Base-by-base conservation (phyloP, 1,139 yeast genomes). In the Debaryomycetaceae sp. region DNA sequence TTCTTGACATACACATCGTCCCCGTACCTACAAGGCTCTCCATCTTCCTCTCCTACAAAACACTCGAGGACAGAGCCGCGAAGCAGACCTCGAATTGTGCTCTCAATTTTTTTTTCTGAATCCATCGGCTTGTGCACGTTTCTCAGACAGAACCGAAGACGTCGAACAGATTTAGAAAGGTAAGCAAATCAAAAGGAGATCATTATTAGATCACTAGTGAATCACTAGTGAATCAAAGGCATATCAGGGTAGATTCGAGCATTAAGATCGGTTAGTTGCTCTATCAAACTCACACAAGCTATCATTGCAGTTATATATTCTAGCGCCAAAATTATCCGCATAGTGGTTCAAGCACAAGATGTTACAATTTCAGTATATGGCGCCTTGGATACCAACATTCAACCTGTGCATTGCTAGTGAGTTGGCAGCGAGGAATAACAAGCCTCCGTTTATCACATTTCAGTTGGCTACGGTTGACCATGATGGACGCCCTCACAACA, bases 351-450 rank as follows among this genome's bases (percentile, higher is more conserved):
- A 22, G 26, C 26, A 11, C 26, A 33, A 22, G 17, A 58, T 58
- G 63, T 42, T 58, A 33, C 62, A 56, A 36, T 47, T 48, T 41
- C 81, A 76, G 51, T 74, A 72, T 49, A 78, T 79, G 81, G 88
- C 86, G 30, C 81, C 86, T 8, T 83, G 89, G 89, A 81, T 78
- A 55, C 83, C 87, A 3, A 53, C 74, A 9, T 81, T 83, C 52
- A 62, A 63, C 31, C 70, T 67, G 40, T 75, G 82, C n/a, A 51
- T 77, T 17, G 69, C 70, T 30, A 63, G 72, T 33, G 80, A 79
- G 44, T 55, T 64, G 31, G 42, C 51, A 4, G 57, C 56, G 29
- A 39, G 67, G 55, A 55, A 59, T 49, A 31, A 63, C 55, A 41
- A 49, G 28, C 63, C 64, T 59, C 75, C 74, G 6, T 83, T 81